These are phyloP conservation scores for Phytophthora nicotianae DNA, from an alignment of 352 stramenopile genomes.

Conservation along the genomic window DNA sequence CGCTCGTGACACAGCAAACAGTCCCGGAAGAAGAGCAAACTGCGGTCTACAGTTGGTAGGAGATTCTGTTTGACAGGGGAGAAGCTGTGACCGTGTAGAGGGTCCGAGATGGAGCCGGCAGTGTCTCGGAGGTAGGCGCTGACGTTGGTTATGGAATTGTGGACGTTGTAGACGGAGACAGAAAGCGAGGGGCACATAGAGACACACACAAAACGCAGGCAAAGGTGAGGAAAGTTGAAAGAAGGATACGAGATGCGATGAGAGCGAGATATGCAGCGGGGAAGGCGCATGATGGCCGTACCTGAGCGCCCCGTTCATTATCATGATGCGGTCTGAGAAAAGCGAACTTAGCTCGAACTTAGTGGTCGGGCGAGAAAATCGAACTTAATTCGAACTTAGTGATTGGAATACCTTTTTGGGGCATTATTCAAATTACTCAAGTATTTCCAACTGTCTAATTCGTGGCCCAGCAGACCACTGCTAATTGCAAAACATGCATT, in stretches of 20 bases:
- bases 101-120: slow-evolving; percentile 45
- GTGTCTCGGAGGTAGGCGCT: slow-evolving; percentile 54
- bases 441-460: no score
- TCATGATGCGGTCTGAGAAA: slow-evolving; percentile 4
- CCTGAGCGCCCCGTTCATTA: slow-evolving; percentile 45
- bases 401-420: no score
- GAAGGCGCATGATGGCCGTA: slow-evolving; percentile 17
- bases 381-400: no score
- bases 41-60: slow-evolving; percentile 56
- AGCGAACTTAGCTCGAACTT: not conserved
- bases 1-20: slow-evolving; percentile 61
- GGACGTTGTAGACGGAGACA: slow-evolving; percentile 1
- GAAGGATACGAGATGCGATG: not conserved
- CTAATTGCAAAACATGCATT: no score
- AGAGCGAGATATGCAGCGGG: not conserved
- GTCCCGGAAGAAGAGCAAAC: slow-evolving; percentile 66
- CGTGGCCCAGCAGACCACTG: no score
- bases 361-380: no score
- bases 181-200: not conserved
- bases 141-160: slow-evolving; percentile 3
- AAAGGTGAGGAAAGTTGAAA: not conserved
- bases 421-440: no score
- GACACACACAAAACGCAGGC: slow-evolving; percentile 1
- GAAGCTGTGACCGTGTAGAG: slow-evolving; percentile 70
- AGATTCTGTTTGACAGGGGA: slow-evolving; percentile 29